phyloP scores from a whole-genome alignment of 2,329 filamentous ascomycete species.

The Talaromyces marneffei region DNA sequence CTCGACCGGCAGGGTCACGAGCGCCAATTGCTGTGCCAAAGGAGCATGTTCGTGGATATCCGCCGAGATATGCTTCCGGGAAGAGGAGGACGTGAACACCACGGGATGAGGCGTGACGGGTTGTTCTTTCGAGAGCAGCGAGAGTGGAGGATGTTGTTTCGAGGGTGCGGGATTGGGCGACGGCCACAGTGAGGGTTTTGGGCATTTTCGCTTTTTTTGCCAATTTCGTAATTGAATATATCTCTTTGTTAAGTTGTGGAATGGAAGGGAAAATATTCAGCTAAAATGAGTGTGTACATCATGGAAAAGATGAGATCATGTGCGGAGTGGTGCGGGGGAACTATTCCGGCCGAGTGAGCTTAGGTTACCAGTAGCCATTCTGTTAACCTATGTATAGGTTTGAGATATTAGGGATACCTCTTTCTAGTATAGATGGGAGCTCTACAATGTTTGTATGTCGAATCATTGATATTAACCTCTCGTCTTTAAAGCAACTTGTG shows the following conservation, averaged over 20 bases:
- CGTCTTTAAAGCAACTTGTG: no score
- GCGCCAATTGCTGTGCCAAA: slow-evolving; percentile 72
- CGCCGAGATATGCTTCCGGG: slow-evolving; percentile 86
- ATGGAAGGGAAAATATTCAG: no score
- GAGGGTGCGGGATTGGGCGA: slow-evolving; percentile 44
- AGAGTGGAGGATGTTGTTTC: slow-evolving; percentile 53
- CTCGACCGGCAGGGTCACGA: slow-evolving; percentile 63
- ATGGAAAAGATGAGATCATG: background rate
- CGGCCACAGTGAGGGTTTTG: slow-evolving; percentile 39
- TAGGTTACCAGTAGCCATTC: background rate
- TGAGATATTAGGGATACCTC: no score
- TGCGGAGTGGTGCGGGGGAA: background rate
- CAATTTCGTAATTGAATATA: no score
- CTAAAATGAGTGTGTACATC: no score
- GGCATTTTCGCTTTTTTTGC: slow-evolving; percentile 28
- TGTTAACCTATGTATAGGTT: no score
- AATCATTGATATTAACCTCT: no score
- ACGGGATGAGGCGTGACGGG: slow-evolving; percentile 56
- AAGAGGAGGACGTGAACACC: slow-evolving; percentile 70
- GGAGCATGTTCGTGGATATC: slow-evolving; percentile 74
- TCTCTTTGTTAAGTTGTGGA: background rate
- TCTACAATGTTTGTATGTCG: no score
- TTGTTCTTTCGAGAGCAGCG: slow-evolving; percentile 57
- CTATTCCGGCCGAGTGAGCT: background rate
- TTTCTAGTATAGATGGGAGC: no score